Evolutionary conservation across 106 monocot genomes (phyloP).

Genomic region (Phalaenopsis aphrodite): DNA sequence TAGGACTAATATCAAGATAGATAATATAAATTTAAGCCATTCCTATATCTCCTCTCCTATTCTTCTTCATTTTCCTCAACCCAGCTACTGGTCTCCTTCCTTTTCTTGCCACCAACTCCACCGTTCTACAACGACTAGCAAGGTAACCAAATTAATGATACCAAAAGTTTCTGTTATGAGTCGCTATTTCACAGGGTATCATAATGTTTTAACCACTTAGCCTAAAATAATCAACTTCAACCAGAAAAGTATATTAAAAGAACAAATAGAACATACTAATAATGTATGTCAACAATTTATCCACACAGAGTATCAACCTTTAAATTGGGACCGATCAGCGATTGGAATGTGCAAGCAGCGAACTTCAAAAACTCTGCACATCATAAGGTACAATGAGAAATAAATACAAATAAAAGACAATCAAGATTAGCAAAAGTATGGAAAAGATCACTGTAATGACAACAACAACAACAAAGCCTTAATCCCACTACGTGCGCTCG

Average conservation of each 20-base stretch:
- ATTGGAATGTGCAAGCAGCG: slow-evolving; percentile 12
- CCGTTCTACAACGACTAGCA: not conserved
- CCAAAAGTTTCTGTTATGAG: not conserved
- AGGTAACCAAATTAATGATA: too few relatives aligned
- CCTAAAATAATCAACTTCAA: not conserved
- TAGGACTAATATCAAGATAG: not conserved
- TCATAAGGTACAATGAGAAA: not conserved
- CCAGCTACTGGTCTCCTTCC: not conserved
- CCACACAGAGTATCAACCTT: not conserved
- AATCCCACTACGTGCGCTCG: too few relatives aligned
- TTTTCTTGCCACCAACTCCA: not conserved
- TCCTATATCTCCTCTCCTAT: not conserved
- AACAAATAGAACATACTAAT: not conserved
- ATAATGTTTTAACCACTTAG: not conserved
- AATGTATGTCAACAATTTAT: not conserved
- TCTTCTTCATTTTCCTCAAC: not conserved
- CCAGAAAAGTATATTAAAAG: not conserved
- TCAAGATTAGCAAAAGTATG: not conserved
- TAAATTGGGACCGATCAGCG: not conserved
- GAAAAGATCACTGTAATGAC: not conserved
- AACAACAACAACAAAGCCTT: not conserved
- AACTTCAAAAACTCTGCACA: slow-evolving; percentile 13
- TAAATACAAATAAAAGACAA: not conserved
- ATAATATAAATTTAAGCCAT: not conserved
- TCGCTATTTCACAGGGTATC: not conserved